Base-by-base conservation (phyloP, 495 filamentous ascomycete genomes). In the Sabuloglossum arenarium region DNA sequence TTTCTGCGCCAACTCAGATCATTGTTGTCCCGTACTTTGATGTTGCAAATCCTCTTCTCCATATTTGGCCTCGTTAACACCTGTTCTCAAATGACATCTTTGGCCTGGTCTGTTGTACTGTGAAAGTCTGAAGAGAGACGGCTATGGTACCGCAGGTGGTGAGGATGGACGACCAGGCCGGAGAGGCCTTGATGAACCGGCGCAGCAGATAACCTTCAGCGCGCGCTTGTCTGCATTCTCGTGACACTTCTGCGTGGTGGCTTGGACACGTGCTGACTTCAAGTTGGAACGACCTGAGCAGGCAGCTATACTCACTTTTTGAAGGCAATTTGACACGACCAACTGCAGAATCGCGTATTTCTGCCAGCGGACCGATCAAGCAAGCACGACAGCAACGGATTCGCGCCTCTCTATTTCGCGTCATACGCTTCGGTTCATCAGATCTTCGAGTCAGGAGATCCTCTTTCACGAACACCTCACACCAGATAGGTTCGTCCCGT, bases 291-390 rank as follows among this genome's bases (percentile, higher is more conserved):
- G 53, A 46, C 51, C 25, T 46, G 49, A 61, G 59, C 43, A 45
- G 56, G 47, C 47, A 30, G 28, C 56, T 42, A 52, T 37, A 52
- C 21, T 34, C 47, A 58, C 28, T 43, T 42, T 47, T 42, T 47
- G 27, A 42, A 52, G 27, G 4, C 45, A 11, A 19, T 39, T 55
- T 59, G 32, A 53, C 43, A 47, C 47, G 56, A 37, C 31, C 53
- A 56, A 21, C 59, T 61, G 51, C 66, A 67, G 32, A 63, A 63
- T 52, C 65, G 65, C 32, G 57, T 51, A 51, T 28, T 23, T 30
- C 12, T 51, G 47, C 47, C 47, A 51, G 28, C 24, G 25, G 47
- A 30, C 23, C 23, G 25, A 29, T 29, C 1, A 51, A 51, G 47
- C 47, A 51, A 51, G 47, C 47, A 51, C 47, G 24, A 30, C 47